Base-by-base conservation (phyloP, 169 alveolate genomes). In the Babesia sp. region DNA sequence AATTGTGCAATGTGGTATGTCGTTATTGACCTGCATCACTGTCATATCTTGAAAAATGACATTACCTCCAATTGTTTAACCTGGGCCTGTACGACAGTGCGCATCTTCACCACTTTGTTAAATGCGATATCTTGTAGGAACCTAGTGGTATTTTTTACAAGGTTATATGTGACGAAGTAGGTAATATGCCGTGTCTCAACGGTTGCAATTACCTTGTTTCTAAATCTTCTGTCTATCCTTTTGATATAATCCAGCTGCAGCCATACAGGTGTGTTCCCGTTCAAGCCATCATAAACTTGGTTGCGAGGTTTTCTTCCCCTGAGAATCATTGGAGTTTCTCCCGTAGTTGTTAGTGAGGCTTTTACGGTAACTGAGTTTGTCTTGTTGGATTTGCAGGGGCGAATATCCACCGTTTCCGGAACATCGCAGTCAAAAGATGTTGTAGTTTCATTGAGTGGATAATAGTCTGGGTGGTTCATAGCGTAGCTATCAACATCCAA, bases 341-440 rank as follows among this genome's bases (percentile, higher is more conserved):
- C 22, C 22, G 16, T 11, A 9, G 61, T 54, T 20, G 36, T 6
- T 26, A 54, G 18, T 16, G 16, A 41, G 18, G 6, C 67, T 16
- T n/a, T 36, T 16, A 31, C 16, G 34, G 50, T 5, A 11, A 48
- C 20, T 7, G 22, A 5, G 0, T 11, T 5, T 26, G 54, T 3
- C 20, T 18, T 26, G 11, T 31, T 24, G 55, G 20, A 34, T n/a
- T 60, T 48, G 6, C 57, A 9, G 12, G 37, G 71, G 51, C n/a
- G 33, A 31, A 64, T 20, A 37, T 36, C 54, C 16, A 64, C 50
- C 46, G 29, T 37, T 34, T 64, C 74, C 11, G 74, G 74, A n/a
- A 64, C 41, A n/a, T 45, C 28, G 14, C n/a, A 36, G 26, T 48
- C 74, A 3, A 64, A 24, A 39, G 74, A 50, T 5, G 24, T 20